These are phyloP conservation scores for Glebionis coronaria DNA, from an alignment of 129 eudicot species.

Conservation along the genomic window DNA sequence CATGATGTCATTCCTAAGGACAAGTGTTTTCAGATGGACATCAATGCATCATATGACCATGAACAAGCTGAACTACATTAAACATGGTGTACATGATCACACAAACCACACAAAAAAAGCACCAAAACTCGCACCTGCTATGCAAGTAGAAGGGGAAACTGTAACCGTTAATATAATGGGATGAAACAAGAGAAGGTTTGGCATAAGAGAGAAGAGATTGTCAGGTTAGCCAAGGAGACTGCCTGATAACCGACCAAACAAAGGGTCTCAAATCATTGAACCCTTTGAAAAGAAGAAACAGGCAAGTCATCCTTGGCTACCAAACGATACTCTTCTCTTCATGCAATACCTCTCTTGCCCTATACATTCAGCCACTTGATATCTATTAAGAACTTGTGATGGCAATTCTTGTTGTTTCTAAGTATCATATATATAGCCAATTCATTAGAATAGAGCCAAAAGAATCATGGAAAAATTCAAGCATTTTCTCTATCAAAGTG, in stretches of 20 bases:
- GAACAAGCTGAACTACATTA: no score
- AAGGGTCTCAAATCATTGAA: not conserved
- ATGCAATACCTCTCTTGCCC: no score
- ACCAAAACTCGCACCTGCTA: slow-evolving; percentile 12
- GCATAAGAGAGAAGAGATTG: slow-evolving; percentile 43
- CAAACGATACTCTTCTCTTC: no score
- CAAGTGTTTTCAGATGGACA: no score
- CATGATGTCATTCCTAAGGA: no score
- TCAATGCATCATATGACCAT: no score
- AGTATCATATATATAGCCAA: slow-evolving; percentile 25
- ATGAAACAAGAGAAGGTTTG: slow-evolving; percentile 28
- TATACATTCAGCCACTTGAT: no score
- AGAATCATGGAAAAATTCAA: slow-evolving; percentile 1
- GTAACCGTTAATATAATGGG: not conserved
- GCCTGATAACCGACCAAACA: slow-evolving; percentile 39
- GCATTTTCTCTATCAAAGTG: not conserved
- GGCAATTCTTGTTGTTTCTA: not conserved
- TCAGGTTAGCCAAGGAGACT: slow-evolving; percentile 50
- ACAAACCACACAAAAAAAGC: not conserved
- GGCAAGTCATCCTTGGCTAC: no score
- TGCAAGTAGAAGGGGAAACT: not conserved
- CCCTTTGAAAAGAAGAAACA: no score
- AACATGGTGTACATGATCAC: not conserved
- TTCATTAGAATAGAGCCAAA: not conserved
- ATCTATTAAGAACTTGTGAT: not conserved